A percentile compares a stretch with the other conserved stretches of the same genome.
Conservation (phyloP, 2,329 filamentous ascomycete genomes). For the Chaetoscypha palmicola region DNA sequence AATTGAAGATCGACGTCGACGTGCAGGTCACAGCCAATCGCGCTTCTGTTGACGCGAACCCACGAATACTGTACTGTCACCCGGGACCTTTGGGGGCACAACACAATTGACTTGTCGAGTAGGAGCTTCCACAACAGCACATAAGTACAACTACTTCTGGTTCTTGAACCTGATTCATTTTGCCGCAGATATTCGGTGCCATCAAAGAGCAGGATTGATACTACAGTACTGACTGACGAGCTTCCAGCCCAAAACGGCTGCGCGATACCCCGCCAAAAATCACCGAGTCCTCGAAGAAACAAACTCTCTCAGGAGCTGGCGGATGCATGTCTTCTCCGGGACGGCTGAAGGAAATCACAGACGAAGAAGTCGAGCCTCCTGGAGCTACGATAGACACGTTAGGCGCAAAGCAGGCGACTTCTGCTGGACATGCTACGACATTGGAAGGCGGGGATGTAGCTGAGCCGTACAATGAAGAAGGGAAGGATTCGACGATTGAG, state of each 20-base stretch:
- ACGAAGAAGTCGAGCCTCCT: constrained; percentile 20
- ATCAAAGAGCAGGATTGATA: too few species aligned
- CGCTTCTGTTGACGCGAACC: constrained; percentile 1
- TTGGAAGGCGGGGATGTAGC: constrained; percentile 7
- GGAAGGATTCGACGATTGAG: not conserved
- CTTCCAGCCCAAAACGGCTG: too few species aligned
- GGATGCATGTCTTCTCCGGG: constrained; percentile 31
- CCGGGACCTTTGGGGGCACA: constrained; percentile 6
- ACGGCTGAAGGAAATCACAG: constrained; percentile 23
- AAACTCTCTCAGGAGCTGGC: constrained; percentile 25
- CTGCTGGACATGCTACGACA: constrained; percentile 1
- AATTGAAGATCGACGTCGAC: not conserved
- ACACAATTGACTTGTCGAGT: too few species aligned
- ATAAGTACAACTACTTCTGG: too few species aligned
- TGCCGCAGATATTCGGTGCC: too few species aligned
- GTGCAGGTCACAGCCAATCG: constrained; percentile 6
- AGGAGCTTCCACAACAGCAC: too few species aligned
- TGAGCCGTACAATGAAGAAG: constrained; percentile 2
- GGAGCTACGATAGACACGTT: constrained; percentile 5
- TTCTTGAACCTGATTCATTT: too few species aligned
- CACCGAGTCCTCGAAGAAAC: constrained; percentile 11
- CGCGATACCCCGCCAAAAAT: constrained; percentile 30
- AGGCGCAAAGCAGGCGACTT: constrained; percentile 4
- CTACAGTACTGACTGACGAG: too few species aligned
- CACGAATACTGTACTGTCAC: not conserved